Evolutionary conservation across 176 grass and related monocot genomes (phyloP).

Genomic region (Triticum turgidum): DNA sequence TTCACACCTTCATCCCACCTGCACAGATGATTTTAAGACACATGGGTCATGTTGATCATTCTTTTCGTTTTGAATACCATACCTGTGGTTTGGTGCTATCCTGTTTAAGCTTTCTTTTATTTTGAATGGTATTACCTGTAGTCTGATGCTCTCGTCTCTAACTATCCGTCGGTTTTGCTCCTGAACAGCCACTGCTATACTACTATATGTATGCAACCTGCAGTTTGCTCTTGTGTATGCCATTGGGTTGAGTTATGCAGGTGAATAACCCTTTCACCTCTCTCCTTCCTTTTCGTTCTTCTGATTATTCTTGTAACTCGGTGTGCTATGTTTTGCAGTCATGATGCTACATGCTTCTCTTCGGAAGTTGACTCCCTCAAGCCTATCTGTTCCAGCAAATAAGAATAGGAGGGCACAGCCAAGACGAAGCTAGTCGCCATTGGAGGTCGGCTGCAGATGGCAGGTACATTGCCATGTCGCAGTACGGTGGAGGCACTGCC

Average conservation of each 20-base stretch:
- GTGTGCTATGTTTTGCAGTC: constrained; percentile 42
- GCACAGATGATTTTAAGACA: neutral
- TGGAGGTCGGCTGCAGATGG: neutral
- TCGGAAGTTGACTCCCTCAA: constrained; percentile 82
- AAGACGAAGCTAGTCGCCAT: constrained; percentile 27
- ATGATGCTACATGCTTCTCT: constrained; percentile 85
- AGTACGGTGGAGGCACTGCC: neutral
- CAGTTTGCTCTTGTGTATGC: constrained; percentile 74
- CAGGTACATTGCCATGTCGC: neutral
- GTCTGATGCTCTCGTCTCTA: neutral
- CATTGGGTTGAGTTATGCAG: constrained; percentile 71
- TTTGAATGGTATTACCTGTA: neutral
- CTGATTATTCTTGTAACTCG: neutral
- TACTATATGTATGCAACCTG: constrained; percentile 75
- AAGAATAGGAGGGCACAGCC: constrained; percentile 47
- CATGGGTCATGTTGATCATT: neutral
- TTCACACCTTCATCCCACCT: neutral
- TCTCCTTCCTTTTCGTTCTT: neutral
- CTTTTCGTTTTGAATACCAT: neutral
- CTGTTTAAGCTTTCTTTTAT: neutral
- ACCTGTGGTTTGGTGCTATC: neutral
- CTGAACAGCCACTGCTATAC: constrained; percentile 47
- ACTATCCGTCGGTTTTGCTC: constrained; percentile 11
- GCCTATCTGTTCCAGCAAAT: constrained; percentile 37
- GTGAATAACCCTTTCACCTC: constrained; percentile 28